Conservation (phyloP, 2,329 filamentous ascomycete species). For the Penicillium sp. region DNA sequence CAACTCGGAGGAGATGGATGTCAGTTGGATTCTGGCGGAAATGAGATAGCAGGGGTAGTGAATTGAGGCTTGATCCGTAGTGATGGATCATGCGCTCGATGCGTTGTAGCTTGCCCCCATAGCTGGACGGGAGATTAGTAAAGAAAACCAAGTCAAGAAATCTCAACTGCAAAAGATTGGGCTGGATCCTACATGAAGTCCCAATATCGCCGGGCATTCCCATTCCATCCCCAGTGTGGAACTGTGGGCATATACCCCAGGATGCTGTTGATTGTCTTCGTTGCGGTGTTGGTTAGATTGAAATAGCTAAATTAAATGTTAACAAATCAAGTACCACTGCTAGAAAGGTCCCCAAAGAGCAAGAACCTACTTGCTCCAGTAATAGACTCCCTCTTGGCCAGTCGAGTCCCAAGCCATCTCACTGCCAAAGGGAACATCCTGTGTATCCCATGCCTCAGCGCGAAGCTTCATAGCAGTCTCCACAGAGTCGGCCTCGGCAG, state of each 20-base stretch:
- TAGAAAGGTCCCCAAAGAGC: neutral
- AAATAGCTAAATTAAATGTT: neutral
- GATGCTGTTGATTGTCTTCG: neutral
- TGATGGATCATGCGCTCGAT: constrained; percentile 57
- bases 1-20: neutral
- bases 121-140: neutral
- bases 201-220: neutral
- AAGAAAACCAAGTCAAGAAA: too few relatives aligned
- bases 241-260: neutral
- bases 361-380: constrained; percentile 50
- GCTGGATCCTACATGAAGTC: neutral
- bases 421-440: constrained; percentile 56
- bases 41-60: constrained; percentile 53
- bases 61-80: constrained; percentile 60
- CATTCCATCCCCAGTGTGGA: neutral
- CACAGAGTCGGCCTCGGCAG: neutral
- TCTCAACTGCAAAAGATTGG: neutral
- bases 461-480: constrained; percentile 28
- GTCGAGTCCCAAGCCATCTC: constrained; percentile 65
- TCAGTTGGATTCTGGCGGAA: constrained; percentile 41
- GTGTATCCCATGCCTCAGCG: constrained; percentile 50
- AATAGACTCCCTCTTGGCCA: constrained; percentile 61
- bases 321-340: neutral
- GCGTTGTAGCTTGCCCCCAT: constrained; percentile 18
- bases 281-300: neutral